Base-by-base conservation (phyloP, 1,284 basidiomycete species). In the Cutaneotrichosporon arboriforme region DNA sequence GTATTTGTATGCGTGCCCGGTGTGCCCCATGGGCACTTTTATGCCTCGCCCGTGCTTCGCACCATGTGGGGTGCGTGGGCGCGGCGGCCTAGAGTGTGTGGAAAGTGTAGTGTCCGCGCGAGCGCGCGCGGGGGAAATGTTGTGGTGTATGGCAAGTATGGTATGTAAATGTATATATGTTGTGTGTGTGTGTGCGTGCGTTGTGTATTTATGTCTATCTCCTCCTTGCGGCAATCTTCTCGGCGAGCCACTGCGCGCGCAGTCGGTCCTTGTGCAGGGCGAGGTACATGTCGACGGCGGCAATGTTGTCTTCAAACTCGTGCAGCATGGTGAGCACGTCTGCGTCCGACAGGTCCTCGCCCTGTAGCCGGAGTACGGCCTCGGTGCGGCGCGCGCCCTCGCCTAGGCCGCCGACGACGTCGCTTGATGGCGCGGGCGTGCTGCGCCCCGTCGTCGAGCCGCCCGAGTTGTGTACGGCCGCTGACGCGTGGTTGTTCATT, bases 221-320 rank as follows among this genome's bases (percentile, higher is more conserved):
- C 41, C 33, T 49, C 48, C 31, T 34, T 9, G 31, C 40, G 22
- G 33, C 17, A 21, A 50, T 21, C 39, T 36, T 34, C 15, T 50
- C 40, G 7, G 20, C 17, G 13, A 50, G 41, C 49, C 49, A 50
- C 3, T 34, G 42, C n/a, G 20, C 20, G 17, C 49, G 41, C 15
- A 50, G 18, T 1, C 18, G 21, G 13, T 42, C 40, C n/a, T 41
- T 36, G 20, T 33, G 14, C 49, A 51, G 64, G 1, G 69, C 70
- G 31, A 72, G 56, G 54, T 70, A 72, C 26, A 62, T 66, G 57
- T 70, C 69, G 8, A 64, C 67, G 9, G 63, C 58, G 8, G 58
- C 58, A 22, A 68, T 60, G 57, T 62, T 67, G 10, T 44, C 46
- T 54, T 69, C 67, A 57, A 72, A 72, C 49, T 70, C 67, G 13